These are phyloP conservation scores for Trichoderma polysporum DNA, from an alignment of 2,329 filamentous ascomycete species.

Conservation along the genomic window DNA sequence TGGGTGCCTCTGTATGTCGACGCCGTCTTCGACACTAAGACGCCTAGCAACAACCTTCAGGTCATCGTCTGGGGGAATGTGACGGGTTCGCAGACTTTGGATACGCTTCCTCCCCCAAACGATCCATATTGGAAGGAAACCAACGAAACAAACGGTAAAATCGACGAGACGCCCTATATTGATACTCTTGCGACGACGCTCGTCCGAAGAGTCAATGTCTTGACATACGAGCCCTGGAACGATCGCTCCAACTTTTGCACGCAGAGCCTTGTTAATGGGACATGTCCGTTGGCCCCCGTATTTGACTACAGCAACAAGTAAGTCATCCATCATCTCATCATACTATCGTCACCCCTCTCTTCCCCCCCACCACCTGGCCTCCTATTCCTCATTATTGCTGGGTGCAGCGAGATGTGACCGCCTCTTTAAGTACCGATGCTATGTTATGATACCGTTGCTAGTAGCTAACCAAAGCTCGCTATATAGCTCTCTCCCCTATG, in stretches of 20 bases:
- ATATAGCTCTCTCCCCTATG: constrained; percentile 38
- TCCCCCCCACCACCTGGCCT: not conserved
- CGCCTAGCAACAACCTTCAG: constrained; percentile 63
- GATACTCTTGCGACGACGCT: constrained; percentile 67
- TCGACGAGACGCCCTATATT: constrained; percentile 57
- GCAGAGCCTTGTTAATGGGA: constrained; percentile 54
- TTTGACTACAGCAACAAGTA: constrained; percentile 51
- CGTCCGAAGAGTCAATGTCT: constrained; percentile 66
- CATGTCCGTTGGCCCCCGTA: constrained; percentile 73
- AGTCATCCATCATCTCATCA: constrained; percentile 24
- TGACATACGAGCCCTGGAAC: constrained; percentile 72
- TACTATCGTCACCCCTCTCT: not conserved
- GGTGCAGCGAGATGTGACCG: not conserved
- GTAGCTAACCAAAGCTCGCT: constrained; percentile 1
- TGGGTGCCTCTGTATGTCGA: constrained; percentile 75
- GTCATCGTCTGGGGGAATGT: constrained; percentile 91
- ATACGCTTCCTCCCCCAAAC: constrained; percentile 58
- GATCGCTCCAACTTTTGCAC: constrained; percentile 65
- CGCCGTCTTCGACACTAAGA: constrained; percentile 66
- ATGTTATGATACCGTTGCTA: not conserved
- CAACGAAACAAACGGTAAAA: constrained; percentile 70
- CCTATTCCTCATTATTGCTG: not conserved
- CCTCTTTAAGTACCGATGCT: not conserved
- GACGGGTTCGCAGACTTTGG: constrained; percentile 63
- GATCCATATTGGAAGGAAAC: constrained; percentile 63